Percentiles rank a stretch among this genome's conserved stretches.
Evolutionary conservation across 768 basidiomycete species (phyloP).

Genomic region (Terana coerulea): DNA sequence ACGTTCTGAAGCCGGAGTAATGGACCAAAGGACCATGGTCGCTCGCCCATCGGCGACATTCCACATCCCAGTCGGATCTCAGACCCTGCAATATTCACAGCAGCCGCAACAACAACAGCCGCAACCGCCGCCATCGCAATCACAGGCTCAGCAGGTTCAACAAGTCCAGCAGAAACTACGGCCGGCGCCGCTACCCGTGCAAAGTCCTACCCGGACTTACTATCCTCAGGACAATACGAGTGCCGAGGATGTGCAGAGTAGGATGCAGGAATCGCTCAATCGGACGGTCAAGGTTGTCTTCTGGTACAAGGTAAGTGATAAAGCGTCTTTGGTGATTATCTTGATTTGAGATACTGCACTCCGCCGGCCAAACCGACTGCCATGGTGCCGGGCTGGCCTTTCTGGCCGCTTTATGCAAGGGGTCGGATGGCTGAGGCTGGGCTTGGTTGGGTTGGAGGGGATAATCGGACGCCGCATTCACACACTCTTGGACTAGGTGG

Average conservation of each 20-base stretch:
- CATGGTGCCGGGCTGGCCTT: too few species aligned
- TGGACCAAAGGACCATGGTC: conserved; percentile 13
- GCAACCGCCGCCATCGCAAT: background rate
- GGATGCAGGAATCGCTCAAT: conserved; percentile 34
- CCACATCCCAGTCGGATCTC: background rate
- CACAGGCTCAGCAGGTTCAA: conserved; percentile 1
- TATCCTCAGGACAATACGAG: conserved; percentile 3
- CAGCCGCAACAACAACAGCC: conserved; percentile 4
- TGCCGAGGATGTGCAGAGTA: conserved; percentile 9
- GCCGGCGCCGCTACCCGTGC: background rate
- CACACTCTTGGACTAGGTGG: too few species aligned
- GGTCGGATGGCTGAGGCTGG: too few species aligned
- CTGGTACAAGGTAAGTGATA: conserved; percentile 65
- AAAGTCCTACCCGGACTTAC: background rate
- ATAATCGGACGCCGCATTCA: too few species aligned
- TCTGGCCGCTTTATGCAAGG: too few species aligned
- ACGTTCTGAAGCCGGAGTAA: background rate
- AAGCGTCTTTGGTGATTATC: too few species aligned
- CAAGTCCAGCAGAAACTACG: background rate
- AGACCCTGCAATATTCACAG: conserved; percentile 3
- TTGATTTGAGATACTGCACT: too few species aligned
- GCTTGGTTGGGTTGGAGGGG: too few species aligned
- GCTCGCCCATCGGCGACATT: conserved; percentile 1
- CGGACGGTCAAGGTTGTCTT: conserved; percentile 63
- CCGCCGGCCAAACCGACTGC: too few species aligned